These are phyloP conservation scores for Scalesia atractyloides DNA, from an alignment of 129 eudicot genomes.

Conservation along the genomic window DNA sequence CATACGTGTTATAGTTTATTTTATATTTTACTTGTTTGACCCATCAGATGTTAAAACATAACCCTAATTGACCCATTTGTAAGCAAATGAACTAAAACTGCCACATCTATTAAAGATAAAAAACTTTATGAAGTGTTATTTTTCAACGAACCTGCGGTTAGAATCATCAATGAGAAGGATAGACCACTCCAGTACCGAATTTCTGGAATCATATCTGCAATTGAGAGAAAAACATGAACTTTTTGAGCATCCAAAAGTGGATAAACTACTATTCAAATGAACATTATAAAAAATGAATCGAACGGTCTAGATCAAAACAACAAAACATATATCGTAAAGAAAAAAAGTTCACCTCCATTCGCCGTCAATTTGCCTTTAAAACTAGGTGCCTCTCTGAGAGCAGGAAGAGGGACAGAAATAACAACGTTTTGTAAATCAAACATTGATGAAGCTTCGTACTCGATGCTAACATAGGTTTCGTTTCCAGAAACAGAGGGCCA, in stretches of 20 bases:
- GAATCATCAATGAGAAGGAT: conserved; percentile 84
- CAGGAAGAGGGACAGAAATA: conserved; percentile 83
- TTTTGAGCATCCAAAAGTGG: background rate
- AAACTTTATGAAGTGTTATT: background rate
- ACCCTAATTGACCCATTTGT: background rate
- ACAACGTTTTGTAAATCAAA: conserved; percentile 94
- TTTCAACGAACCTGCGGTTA: conserved; percentile 70
- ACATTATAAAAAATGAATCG: background rate
- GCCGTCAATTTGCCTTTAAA: conserved; percentile 92
- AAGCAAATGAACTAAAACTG: background rate
- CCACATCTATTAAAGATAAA: background rate
- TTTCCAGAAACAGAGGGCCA: conserved; percentile 99
- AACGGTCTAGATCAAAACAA: background rate
- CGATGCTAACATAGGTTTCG: conserved; percentile 91
- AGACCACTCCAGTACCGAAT: conserved; percentile 91
- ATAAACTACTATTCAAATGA: background rate
- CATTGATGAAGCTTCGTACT: conserved; percentile 79
- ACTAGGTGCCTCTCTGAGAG: conserved; percentile 79
- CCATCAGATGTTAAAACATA: background rate
- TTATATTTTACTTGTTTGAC: background rate
- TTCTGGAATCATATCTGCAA: conserved; percentile 89
- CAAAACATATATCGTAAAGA: background rate
- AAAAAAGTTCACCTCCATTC: conserved; percentile 76
- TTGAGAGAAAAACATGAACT: background rate
- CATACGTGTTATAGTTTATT: background rate